Evolutionary conservation across 495 filamentous ascomycete species (phyloP).

Genomic region (Tuber aestivum): DNA sequence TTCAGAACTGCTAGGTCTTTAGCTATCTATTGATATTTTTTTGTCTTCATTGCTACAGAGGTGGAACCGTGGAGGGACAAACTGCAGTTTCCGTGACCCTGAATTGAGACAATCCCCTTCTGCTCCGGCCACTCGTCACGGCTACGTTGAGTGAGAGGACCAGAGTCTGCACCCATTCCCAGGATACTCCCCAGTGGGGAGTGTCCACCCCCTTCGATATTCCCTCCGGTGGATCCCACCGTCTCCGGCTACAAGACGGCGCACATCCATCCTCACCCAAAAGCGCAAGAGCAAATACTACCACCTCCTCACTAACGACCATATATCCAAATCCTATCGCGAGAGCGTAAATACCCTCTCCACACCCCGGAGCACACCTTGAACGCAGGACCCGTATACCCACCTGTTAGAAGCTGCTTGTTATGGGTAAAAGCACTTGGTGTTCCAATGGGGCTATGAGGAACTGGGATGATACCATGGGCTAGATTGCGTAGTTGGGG

Average conservation of each 20-base stretch:
- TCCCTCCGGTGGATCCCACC: slow-evolving; percentile 50
- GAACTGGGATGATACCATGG: too few species aligned
- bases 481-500: too few species aligned
- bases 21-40: too few species aligned
- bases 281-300: slow-evolving; percentile 19
- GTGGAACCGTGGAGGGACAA: too few species aligned
- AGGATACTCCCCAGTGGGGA: slow-evolving; percentile 49
- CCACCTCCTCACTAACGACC: slow-evolving; percentile 50
- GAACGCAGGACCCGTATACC: slow-evolving; percentile 51
- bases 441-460: too few species aligned
- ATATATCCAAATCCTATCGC: slow-evolving; percentile 50
- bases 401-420: too few species aligned
- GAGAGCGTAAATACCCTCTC: slow-evolving; percentile 48
- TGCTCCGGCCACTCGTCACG: slow-evolving; percentile 51
- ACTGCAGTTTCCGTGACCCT: too few species aligned
- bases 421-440: too few species aligned
- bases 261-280: not conserved
- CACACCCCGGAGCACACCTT: slow-evolving; percentile 56
- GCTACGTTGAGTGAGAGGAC: slow-evolving; percentile 47
- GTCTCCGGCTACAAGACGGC: slow-evolving; percentile 41
- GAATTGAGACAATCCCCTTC: too few species aligned
- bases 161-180: slow-evolving; percentile 53
- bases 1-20: too few species aligned
- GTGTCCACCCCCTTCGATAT: slow-evolving; percentile 58
- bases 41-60: too few species aligned